Evolutionary conservation across 108 stramenopile species (phyloP).

Genomic region (Discostella stelligeroides): DNA sequence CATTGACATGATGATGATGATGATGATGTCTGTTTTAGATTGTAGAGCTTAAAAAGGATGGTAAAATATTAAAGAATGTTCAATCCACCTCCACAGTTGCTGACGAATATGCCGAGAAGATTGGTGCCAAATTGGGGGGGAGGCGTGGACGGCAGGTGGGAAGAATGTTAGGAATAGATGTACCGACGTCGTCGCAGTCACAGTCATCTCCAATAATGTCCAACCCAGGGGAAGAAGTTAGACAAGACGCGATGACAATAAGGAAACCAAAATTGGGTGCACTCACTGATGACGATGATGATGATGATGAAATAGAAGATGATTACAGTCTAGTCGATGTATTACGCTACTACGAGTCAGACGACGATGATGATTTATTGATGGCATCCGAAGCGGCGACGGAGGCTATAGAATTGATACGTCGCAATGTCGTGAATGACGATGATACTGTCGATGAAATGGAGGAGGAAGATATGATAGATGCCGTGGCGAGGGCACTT

Average conservation of each 20-base stretch:
- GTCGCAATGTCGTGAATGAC: conserved; percentile 48
- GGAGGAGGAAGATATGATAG: conserved; percentile 73
- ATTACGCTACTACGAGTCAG: not conserved
- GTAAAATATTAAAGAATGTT: conserved; percentile 23
- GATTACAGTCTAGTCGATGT: conserved; percentile 4
- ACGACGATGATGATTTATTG: conserved; percentile 26
- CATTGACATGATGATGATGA: no score
- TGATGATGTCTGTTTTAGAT: no score
- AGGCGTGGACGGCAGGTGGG: conserved; percentile 27
- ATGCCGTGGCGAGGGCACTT: conserved; percentile 60
- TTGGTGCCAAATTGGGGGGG: conserved; percentile 27
- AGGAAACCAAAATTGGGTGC: conserved; percentile 28
- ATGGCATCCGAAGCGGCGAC: conserved; percentile 24
- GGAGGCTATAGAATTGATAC: conserved; percentile 45
- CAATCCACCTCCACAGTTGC: conserved; percentile 14
- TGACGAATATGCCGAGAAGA: conserved; percentile 44
- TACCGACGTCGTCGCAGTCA: not conserved
- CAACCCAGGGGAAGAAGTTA: not conserved
- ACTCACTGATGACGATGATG: conserved; percentile 22
- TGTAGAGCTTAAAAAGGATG: conserved; percentile 59
- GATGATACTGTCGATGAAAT: conserved; percentile 50
- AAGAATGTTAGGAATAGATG: conserved; percentile 16
- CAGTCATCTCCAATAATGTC: not conserved
- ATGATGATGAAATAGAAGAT: conserved; percentile 26
- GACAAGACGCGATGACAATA: not conserved